Evolutionary conservation across 441 rosid genomes (phyloP).

Genomic region (Cnidoscolus chayamansa): DNA sequence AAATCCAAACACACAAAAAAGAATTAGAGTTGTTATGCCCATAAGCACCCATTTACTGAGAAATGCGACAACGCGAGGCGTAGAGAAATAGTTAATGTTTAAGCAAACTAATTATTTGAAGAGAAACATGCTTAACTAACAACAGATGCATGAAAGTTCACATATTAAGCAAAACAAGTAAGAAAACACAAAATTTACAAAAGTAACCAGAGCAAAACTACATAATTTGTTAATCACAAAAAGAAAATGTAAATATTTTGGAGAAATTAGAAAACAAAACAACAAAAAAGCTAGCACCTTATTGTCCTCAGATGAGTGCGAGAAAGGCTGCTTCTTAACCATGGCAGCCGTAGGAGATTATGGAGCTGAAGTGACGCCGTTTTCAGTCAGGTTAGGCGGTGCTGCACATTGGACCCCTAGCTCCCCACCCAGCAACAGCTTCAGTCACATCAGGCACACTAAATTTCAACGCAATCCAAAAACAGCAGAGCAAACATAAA

Average conservation of each 20-base stretch:
- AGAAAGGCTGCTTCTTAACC: constrained; percentile 68
- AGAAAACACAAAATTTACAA: constrained; percentile 4
- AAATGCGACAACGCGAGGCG: not conserved
- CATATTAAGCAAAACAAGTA: not conserved
- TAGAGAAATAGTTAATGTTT: not conserved
- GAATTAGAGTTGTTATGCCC: not conserved
- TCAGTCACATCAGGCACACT: constrained; percentile 32
- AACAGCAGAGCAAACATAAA: not conserved
- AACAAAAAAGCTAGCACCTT: constrained; percentile 38
- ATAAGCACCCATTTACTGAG: not conserved
- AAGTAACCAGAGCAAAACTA: not conserved
- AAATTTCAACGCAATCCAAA: constrained; percentile 6
- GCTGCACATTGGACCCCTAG: constrained; percentile 86
- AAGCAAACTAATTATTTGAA: not conserved
- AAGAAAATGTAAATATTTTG: not conserved
- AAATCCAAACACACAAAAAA: not conserved
- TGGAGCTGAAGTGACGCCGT: constrained; percentile 73
- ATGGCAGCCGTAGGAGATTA: constrained; percentile 70
- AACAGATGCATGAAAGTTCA: not conserved
- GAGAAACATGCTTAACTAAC: not conserved
- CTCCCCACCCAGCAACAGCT: constrained; percentile 25
- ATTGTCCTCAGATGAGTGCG: constrained; percentile 76
- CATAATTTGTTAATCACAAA: not conserved
- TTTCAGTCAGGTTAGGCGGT: constrained; percentile 91
- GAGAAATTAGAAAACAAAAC: not conserved